These are phyloP conservation scores for Venturia oleaginea DNA, from an alignment of 2,329 filamentous ascomycete genomes.

Conservation along the genomic window DNA sequence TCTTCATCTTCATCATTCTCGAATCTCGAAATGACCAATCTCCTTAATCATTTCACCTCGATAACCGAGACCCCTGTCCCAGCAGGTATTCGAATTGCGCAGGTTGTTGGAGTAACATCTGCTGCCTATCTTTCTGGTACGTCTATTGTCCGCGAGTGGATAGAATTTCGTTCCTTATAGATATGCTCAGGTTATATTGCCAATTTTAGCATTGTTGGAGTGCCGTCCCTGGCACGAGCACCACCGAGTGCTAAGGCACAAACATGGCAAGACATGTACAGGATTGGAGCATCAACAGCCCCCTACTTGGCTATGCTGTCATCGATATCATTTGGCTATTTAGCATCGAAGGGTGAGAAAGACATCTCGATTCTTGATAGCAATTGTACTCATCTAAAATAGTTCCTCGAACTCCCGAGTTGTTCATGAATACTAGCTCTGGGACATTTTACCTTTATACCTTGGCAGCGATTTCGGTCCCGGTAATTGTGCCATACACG, in stretches of 20 bases:
- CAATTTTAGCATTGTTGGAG: not conserved
- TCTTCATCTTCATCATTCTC: not conserved
- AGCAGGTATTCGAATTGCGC: constrained; percentile 3
- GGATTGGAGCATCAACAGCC: not conserved
- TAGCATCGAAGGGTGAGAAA: constrained; percentile 1
- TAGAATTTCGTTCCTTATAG: not conserved
- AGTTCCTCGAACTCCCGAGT: not conserved
- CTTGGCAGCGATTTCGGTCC: constrained; percentile 10
- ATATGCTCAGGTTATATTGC: not conserved
- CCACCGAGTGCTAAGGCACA: not conserved
- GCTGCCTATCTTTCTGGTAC: constrained; percentile 9
- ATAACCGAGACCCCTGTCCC: not conserved
- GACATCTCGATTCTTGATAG: not conserved
- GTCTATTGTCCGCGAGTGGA: not conserved
- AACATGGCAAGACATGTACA: constrained; percentile 2
- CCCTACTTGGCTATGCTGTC: constrained; percentile 4
- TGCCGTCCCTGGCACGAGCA: not conserved
- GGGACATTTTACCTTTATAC: constrained; percentile 11
- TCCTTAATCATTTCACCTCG: not conserved
- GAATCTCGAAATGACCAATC: not conserved
- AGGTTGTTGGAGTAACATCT: constrained; percentile 9
- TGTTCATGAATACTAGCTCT: not conserved
- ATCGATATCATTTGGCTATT: constrained; percentile 8
- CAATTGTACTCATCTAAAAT: not conserved
- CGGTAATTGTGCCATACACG: constrained; percentile 13